These are phyloP conservation scores for Colletotrichum falcatum DNA, from an alignment of 2,329 filamentous ascomycete species.

Conservation along the genomic window DNA sequence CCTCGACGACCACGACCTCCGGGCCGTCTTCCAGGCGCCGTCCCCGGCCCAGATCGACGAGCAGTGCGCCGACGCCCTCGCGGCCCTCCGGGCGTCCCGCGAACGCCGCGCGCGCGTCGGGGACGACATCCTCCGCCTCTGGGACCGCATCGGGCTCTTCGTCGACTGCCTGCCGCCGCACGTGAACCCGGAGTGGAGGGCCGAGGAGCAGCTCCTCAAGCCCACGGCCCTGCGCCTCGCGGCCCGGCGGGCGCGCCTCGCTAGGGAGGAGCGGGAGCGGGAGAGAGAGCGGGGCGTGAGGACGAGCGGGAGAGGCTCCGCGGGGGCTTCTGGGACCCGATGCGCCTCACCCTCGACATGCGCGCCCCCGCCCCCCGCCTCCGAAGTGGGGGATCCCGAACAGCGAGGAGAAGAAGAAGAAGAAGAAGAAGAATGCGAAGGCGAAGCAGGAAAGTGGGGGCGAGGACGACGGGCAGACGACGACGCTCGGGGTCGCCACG, in stretches of 20 bases:
- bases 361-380: too few species aligned
- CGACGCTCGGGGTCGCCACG: neutral
- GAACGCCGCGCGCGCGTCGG: neutral
- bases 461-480: neutral
- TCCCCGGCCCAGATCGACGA: constrained; percentile 3
- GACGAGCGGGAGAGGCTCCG: neutral
- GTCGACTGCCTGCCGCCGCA: constrained; percentile 6
- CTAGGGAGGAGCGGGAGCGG: neutral
- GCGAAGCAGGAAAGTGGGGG: too few species aligned
- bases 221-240: constrained; percentile 15
- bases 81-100: neutral
- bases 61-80: neutral
- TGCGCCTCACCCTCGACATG: neutral
- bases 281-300: too few species aligned
- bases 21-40: neutral
- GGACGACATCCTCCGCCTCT: constrained; percentile 1
- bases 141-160: constrained; percentile 5
- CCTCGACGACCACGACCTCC: neutral
- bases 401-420: too few species aligned
- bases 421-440: neutral
- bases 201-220: constrained; percentile 16
- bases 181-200: constrained; percentile 4
- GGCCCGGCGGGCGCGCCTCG: neutral
- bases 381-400: too few species aligned
- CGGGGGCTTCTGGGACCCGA: neutral